These are phyloP conservation scores for Bolboschoenoplectus hybrid DNA, from an alignment of 202 grass and related monocot species.

Conservation along the genomic window DNA sequence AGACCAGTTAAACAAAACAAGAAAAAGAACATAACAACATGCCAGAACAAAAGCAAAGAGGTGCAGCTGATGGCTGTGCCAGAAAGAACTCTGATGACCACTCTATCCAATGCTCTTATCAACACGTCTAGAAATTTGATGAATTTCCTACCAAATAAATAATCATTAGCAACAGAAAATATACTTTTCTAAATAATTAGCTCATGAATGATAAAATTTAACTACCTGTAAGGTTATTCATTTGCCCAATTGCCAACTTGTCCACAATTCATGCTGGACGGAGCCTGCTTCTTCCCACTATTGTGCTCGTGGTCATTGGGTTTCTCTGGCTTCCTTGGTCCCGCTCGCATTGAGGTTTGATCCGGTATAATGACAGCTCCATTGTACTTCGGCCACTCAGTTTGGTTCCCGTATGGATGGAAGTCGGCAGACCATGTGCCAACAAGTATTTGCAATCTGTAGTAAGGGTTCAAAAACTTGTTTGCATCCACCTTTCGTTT, in stretches of 20 bases:
- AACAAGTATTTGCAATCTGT: slow-evolving; percentile 8
- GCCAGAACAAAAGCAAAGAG: neutral
- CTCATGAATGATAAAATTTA: neutral
- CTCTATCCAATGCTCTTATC: neutral
- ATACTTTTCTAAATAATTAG: neutral
- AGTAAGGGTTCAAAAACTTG: neutral
- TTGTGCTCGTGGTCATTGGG: neutral
- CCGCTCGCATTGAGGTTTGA: neutral
- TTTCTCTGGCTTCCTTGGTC: neutral
- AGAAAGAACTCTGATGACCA: neutral
- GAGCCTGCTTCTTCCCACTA: neutral
- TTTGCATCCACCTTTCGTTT: neutral
- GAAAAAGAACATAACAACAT: neutral
- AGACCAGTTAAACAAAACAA: neutral
- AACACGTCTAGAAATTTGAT: neutral
- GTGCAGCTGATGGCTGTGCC: neutral
- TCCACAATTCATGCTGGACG: neutral
- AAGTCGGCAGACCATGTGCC: neutral
- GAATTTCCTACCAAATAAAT: neutral
- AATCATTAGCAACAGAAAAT: neutral
- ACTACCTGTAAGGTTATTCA: slow-evolving; percentile 16
- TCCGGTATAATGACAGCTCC: slow-evolving; percentile 4
- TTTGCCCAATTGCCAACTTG: neutral
- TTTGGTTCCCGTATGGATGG: neutral
- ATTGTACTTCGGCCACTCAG: slow-evolving; percentile 1